Conservation (phyloP, 345 rosid genomes). For the Camelina sativa region DNA sequence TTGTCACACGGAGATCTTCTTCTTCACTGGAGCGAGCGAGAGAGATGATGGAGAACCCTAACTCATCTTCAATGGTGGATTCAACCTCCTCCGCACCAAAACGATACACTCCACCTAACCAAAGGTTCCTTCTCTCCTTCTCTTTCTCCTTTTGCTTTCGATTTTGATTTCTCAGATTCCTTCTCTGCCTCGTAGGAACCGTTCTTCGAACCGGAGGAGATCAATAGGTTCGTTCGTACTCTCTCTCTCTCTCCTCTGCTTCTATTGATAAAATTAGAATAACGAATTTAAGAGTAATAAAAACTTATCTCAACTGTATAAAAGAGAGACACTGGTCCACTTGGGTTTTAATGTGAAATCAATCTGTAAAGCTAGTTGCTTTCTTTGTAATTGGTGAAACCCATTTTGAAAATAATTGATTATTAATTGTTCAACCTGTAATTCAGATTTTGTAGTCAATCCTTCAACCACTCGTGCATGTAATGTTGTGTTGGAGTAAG, state of each 20-base stretch:
- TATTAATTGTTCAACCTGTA: not conserved
- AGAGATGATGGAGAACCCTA: slow-evolving; percentile 54
- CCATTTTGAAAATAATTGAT: not conserved
- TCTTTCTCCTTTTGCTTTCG: not conserved
- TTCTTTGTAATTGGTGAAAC: not conserved
- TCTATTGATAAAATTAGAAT: not conserved
- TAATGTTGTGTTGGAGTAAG: not conserved
- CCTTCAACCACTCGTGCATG: not conserved
- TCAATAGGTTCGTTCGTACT: slow-evolving; percentile 60
- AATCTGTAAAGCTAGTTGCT: not conserved
- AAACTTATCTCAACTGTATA: not conserved
- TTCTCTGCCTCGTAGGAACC: slow-evolving; percentile 58
- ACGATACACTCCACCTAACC: slow-evolving; percentile 89
- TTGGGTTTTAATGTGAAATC: not conserved
- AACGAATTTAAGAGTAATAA: not conserved
- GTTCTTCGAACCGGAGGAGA: slow-evolving; percentile 67
- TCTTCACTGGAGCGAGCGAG: not conserved
- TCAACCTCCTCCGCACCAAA: slow-evolving; percentile 46
- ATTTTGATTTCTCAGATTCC: not conserved
- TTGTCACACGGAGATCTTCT: not conserved
- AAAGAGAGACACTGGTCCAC: not conserved
- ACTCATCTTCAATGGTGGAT: slow-evolving; percentile 48
- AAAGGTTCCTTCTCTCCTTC: slow-evolving; percentile 49
- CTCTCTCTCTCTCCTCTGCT: not conserved
- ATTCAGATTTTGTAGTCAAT: not conserved